Evolutionary conservation across 345 rosid genomes (phyloP).

Genomic region (Rhizophora mangle): DNA sequence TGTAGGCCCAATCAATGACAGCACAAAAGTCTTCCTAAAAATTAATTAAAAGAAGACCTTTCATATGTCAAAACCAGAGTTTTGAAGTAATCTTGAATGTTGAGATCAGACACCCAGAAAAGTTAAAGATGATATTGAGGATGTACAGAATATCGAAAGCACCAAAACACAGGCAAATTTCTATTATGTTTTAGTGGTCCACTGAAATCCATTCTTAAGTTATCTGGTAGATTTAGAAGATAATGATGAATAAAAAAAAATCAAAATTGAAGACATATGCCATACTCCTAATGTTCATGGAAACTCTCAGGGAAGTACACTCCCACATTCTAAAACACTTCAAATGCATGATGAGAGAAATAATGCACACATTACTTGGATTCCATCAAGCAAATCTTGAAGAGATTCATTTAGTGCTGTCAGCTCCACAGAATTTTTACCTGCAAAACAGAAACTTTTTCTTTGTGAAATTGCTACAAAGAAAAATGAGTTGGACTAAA

Average conservation of each 20-base stretch:
- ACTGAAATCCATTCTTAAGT: too few relatives aligned
- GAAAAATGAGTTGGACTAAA: constrained; percentile 12
- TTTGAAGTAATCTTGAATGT: constrained; percentile 6
- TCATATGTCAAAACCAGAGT: constrained; percentile 12
- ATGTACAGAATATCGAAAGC: too few relatives aligned
- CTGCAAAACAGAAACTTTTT: constrained; percentile 40
- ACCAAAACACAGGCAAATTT: too few relatives aligned
- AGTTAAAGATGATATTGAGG: background rate
- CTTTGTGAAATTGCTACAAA: constrained; percentile 8
- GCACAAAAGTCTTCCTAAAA: constrained; percentile 96
- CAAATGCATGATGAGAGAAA: too few relatives aligned
- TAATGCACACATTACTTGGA: constrained; percentile 52
- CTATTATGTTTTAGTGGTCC: too few relatives aligned
- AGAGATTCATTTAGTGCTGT: constrained; percentile 83
- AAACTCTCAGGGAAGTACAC: too few relatives aligned
- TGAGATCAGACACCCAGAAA: background rate
- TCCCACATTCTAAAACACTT: too few relatives aligned
- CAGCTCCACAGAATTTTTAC: constrained; percentile 71
- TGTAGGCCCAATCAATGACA: constrained; percentile 99
- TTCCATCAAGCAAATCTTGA: constrained; percentile 96
- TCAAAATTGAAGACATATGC: too few relatives aligned
- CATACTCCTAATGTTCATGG: too few relatives aligned
- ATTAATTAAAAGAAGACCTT: constrained; percentile 21
- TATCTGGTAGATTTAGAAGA: too few relatives aligned
- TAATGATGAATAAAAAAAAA: too few relatives aligned